Conservation (phyloP, 768 basidiomycete species). For the Podaxis mareebaensis region DNA sequence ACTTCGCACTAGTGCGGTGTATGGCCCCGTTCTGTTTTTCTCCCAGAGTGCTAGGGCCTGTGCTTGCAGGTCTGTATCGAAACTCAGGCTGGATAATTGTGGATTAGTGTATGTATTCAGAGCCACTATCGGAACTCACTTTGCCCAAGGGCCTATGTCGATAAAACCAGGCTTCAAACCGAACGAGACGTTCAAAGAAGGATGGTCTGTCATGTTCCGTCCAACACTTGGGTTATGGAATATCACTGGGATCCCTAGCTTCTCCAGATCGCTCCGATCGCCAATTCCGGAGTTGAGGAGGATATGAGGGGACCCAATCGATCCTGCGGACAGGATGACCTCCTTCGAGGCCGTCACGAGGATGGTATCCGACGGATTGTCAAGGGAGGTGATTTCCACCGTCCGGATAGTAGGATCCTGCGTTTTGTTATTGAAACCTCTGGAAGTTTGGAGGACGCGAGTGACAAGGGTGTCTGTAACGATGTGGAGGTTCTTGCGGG, state of each 20-base stretch:
- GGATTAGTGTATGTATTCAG: neutral
- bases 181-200: constrained; percentile 7
- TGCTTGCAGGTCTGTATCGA: neutral
- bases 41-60: constrained; percentile 18
- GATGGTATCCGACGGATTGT: neutral
- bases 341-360: constrained; percentile 15
- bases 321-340: constrained; percentile 15
- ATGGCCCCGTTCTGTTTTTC: constrained; percentile 17
- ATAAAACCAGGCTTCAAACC: neutral
- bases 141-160: constrained; percentile 12
- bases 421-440: neutral
- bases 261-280: neutral
- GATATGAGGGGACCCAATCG: constrained; percentile 16
- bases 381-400: constrained; percentile 5
- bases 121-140: neutral
- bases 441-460: constrained; percentile 10
- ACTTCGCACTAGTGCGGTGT: neutral
- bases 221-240: constrained; percentile 27
- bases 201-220: constrained; percentile 14
- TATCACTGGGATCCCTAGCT: neutral
- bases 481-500: constrained; percentile 13
- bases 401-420: constrained; percentile 9
- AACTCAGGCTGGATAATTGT: constrained; percentile 2
- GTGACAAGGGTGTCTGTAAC: constrained; percentile 15
- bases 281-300: constrained; percentile 18